Percentiles rank a stretch among this genome's conserved stretches.
phyloP scores from a whole-genome alignment of 371 early-diverging fungal genomes.

The Rhizopus delemar region DNA sequence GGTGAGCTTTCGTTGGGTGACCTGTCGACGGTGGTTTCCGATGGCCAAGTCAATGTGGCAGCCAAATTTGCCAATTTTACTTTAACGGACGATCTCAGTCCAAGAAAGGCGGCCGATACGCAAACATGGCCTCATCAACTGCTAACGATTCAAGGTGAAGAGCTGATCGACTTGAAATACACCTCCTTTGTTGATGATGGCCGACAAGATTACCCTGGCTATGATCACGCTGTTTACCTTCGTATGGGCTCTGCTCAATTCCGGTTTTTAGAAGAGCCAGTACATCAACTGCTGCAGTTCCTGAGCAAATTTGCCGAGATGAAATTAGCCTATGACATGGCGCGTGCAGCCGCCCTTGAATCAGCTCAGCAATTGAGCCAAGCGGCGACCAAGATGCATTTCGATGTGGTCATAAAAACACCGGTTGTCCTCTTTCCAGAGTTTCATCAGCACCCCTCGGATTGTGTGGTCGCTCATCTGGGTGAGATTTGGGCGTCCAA shows the following conservation, averaged over 20 bases:
- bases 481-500: constrained; percentile 88
- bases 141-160: constrained; percentile 85
- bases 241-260: constrained; percentile 83
- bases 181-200: constrained; percentile 68
- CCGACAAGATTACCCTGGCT: constrained; percentile 72
- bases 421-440: constrained; percentile 91
- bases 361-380: constrained; percentile 71
- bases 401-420: constrained; percentile 83
- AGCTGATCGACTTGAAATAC: constrained; percentile 85
- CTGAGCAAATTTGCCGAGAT: constrained; percentile 83
- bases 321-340: constrained; percentile 86
- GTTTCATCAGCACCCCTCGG: constrained; percentile 45
- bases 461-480: constrained; percentile 76
- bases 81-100: constrained; percentile 65
- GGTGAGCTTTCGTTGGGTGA: constrained; percentile 74
- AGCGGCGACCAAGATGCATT: constrained; percentile 73
- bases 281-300: constrained; percentile 59
- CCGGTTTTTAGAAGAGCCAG: constrained; percentile 64
- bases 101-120: constrained; percentile 16
- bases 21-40: constrained; percentile 64
- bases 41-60: constrained; percentile 64
- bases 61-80: constrained; percentile 88
- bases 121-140: constrained; percentile 42
- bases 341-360: constrained; percentile 83
- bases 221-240: constrained; percentile 79